phyloP scores from a whole-genome alignment of 2,329 filamentous ascomycete species.

The Penicillium griseofulvum region DNA sequence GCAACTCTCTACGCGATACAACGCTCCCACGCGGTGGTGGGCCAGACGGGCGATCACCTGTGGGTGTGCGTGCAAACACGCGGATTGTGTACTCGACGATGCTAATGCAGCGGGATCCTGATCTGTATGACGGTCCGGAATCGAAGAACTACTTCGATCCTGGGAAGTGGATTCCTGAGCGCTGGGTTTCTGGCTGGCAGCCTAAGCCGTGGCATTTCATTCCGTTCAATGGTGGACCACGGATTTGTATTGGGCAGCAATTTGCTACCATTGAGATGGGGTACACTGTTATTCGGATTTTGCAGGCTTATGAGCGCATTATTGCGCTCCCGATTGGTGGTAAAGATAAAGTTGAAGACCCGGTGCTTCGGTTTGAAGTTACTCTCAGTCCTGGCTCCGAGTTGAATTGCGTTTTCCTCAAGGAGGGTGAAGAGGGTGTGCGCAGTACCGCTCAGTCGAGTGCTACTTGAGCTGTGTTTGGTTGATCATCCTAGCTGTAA shows the following conservation, averaged over 20 bases:
- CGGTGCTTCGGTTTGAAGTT: constrained; percentile 38
- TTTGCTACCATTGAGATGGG: constrained; percentile 61
- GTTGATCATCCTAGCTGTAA: neutral
- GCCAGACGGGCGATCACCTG: constrained; percentile 43
- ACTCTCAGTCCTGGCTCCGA: constrained; percentile 39
- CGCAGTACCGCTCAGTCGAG: neutral
- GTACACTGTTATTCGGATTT: constrained; percentile 46
- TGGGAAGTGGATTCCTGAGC: constrained; percentile 49
- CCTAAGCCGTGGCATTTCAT: constrained; percentile 56
- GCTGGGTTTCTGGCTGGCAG: constrained; percentile 51
- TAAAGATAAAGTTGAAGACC: constrained; percentile 36
- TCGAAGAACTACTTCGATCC: constrained; percentile 42
- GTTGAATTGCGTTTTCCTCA: constrained; percentile 42
- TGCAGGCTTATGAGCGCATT: constrained; percentile 44
- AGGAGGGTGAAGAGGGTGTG: constrained; percentile 22
- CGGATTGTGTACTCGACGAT: constrained; percentile 52
- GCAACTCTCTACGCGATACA: constrained; percentile 69
- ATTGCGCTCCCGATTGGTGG: constrained; percentile 32
- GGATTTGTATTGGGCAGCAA: constrained; percentile 59
- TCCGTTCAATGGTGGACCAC: constrained; percentile 54
- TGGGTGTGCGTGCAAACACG: constrained; percentile 50
- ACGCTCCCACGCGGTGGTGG: constrained; percentile 67
- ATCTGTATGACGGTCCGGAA: constrained; percentile 48
- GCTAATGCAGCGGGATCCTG: constrained; percentile 51
- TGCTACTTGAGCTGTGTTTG: neutral